Evolutionary conservation across 148 eudicot genomes (phyloP).

Genomic region (Rhododendron henanense): DNA sequence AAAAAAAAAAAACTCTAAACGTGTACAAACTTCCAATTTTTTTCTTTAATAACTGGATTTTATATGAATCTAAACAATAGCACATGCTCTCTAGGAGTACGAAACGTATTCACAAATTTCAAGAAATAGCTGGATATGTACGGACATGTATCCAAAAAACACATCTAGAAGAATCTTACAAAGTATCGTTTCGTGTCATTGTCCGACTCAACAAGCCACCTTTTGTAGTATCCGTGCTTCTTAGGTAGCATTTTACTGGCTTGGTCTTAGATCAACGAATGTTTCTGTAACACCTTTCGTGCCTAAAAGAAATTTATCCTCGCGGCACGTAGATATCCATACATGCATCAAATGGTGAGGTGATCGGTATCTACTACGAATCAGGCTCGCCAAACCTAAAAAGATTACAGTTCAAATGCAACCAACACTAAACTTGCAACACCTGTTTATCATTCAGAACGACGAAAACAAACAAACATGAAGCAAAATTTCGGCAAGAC

Average conservation of each 20-base stretch:
- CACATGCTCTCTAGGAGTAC: background rate
- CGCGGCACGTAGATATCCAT: background rate
- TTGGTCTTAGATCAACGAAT: background rate
- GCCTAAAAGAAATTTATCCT: background rate
- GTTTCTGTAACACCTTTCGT: background rate
- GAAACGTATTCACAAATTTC: background rate
- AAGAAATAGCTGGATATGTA: background rate
- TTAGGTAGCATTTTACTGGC: background rate
- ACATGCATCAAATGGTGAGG: background rate
- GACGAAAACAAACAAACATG: background rate
- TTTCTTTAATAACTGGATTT: background rate
- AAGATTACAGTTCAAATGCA: background rate
- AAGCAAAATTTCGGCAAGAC: background rate
- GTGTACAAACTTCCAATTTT: background rate
- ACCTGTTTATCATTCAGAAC: background rate
- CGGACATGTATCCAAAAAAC: background rate
- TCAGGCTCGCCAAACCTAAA: background rate
- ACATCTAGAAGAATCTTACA: background rate
- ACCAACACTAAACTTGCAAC: background rate
- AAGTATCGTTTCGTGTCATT: background rate
- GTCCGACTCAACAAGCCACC: background rate
- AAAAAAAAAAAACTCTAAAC: background rate
- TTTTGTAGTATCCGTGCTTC: background rate
- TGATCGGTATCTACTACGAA: background rate
- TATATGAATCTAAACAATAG: background rate